Base-by-base conservation (phyloP, 2,329 filamentous ascomycete species). In the Fusarium annulatum region DNA sequence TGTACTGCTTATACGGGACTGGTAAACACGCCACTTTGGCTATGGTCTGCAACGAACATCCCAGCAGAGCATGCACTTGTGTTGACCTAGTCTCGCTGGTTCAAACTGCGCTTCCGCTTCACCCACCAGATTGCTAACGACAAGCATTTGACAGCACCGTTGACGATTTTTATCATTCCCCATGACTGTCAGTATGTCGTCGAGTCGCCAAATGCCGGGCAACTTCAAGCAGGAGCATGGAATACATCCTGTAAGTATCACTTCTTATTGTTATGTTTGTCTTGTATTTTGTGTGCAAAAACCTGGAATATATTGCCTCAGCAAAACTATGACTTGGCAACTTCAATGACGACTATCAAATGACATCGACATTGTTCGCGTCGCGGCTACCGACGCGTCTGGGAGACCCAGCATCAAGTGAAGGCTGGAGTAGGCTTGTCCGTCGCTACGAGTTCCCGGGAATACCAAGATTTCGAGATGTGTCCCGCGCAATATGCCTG, bases 151-250 rank as follows among this genome's bases (percentile, higher is more conserved):
- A 67, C 43, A 74, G 59, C 69, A 74, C 51, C 30, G 59, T 62
- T 64, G 64, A 71, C 61, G 53, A 59, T 66, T 51, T 58, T 42
- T 56, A 59, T 26, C 21, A 28, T 64, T 72, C 59, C 64, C 67
- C 57, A 78, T 77, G 72, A 79, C 75, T 57, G 72, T 76, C 67
- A 78, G 58, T 46, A 80, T 80, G 79, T 79, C 79, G 51, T 76
- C 77, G 43, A 71, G 77, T 64, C 76, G 77, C 62, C 79, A 80
- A 58, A 63, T 79, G 58, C 61, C 76, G 56, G 67, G 74, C 55
- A 76, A 77, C 61, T 80, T 76, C 73, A 82, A 81, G 72, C 77
- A 81, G 42, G 80, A 81, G 52, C 72, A 75, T 48, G 66, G 72
- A 42, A 53, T 71, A 36, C 76, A 77, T 66, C 56, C 74, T 63